phyloP scores from a whole-genome alignment of 2,329 filamentous ascomycete genomes.

The Clarireedia sp. region DNA sequence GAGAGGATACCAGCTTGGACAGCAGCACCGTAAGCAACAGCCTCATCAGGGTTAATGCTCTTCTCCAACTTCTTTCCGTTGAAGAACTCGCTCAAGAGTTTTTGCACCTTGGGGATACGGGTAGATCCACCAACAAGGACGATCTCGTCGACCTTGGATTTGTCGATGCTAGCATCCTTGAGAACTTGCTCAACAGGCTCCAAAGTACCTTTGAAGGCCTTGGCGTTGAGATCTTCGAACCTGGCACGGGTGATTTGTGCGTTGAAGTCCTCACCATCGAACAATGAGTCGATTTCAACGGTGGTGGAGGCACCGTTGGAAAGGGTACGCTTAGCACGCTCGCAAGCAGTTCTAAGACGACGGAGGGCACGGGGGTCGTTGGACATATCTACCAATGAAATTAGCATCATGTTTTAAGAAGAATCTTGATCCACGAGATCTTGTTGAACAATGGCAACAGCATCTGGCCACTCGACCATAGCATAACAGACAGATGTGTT shows the following conservation, averaged over 20 bases:
- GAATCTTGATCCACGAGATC: no score
- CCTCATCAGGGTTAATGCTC: conserved; percentile 99
- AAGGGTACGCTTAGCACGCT: conserved; percentile 98
- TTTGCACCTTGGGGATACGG: conserved; percentile 98
- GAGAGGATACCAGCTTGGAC: conserved; percentile 98
- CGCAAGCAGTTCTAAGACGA: conserved; percentile 93
- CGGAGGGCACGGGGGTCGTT: conserved; percentile 86
- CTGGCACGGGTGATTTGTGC: conserved; percentile 94
- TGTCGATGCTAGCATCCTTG: conserved; percentile 83
- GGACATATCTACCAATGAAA: conserved; percentile 45
- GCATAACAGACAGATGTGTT: neutral
- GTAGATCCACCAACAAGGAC: conserved; percentile 98
- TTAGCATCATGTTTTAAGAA: neutral
- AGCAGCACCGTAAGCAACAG: conserved; percentile 96
- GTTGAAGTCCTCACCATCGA: conserved; percentile 96
- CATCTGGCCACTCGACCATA: no score
- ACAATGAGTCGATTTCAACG: conserved; percentile 97
- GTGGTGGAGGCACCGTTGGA: conserved; percentile 96
- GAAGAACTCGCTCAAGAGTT: conserved; percentile 98
- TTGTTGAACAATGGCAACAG: no score
- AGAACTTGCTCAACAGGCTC: conserved; percentile 95
- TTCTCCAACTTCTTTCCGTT: conserved; percentile 99
- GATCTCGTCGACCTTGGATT: conserved; percentile 92
- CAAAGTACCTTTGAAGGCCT: conserved; percentile 87
- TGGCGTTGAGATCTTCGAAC: conserved; percentile 97